A percentile compares a stretch with the other conserved stretches of the same genome.
Evolutionary conservation across 805 yeast genomes (phyloP).

Genomic region (Lipomyces yamadae): DNA sequence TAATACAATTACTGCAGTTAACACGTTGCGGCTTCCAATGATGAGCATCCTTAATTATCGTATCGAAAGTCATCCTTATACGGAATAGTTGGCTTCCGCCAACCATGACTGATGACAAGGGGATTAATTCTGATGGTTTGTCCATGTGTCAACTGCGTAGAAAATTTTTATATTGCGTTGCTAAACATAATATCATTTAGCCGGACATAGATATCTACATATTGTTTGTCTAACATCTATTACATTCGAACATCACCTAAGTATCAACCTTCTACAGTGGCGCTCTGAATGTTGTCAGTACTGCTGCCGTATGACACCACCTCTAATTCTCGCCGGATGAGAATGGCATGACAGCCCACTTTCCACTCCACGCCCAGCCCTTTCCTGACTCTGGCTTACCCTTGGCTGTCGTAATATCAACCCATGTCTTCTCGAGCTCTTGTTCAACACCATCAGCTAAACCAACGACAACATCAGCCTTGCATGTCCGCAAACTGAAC

Average conservation of each 20-base stretch:
- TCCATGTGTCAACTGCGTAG: background rate
- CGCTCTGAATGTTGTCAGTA: too few species aligned
- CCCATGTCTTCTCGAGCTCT: conserved; percentile 66
- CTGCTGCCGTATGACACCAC: background rate
- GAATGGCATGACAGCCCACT: conserved; percentile 88
- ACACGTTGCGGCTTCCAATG: conserved; percentile 16
- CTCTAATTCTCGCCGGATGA: conserved; percentile 46
- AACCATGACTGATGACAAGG: conserved; percentile 21
- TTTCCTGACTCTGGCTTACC: conserved; percentile 27
- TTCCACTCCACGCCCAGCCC: conserved; percentile 83
- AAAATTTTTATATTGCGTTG: background rate
- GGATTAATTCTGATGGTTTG: conserved; percentile 25
- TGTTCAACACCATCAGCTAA: conserved; percentile 74
- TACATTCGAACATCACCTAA: background rate
- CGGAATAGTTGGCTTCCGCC: conserved; percentile 17
- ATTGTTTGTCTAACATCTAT: background rate
- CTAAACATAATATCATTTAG: background rate
- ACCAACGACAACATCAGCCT: conserved; percentile 95
- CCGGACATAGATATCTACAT: background rate
- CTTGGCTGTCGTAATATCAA: conserved; percentile 61
- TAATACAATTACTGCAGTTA: background rate
- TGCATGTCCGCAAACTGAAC: conserved; percentile 85
- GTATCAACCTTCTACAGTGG: too few species aligned
- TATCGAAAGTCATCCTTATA: conserved; percentile 35
- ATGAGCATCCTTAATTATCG: conserved; percentile 22